Percentiles rank a stretch among this genome's conserved stretches.
These are phyloP conservation scores for Penicillium verrucosum DNA, from an alignment of 2,329 filamentous ascomycete genomes.

Conservation along the genomic window DNA sequence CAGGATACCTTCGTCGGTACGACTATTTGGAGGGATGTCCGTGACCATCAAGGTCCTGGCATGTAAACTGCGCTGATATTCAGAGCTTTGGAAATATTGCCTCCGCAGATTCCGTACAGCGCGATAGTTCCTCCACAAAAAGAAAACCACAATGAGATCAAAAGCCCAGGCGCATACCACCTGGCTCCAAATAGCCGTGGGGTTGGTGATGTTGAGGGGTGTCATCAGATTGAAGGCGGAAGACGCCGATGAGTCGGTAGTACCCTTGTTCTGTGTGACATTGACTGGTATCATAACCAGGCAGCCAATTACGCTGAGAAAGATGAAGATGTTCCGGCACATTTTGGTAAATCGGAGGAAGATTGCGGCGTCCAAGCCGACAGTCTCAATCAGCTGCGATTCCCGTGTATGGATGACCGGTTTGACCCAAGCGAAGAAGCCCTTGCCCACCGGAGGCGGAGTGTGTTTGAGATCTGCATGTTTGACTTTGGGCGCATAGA, in stretches of 20 bases:
- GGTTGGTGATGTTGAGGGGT: slow-evolving; percentile 46
- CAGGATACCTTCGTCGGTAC: slow-evolving; percentile 82
- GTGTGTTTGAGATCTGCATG: slow-evolving; percentile 87
- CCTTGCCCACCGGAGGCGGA: slow-evolving; percentile 79
- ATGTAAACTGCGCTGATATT: slow-evolving; percentile 85
- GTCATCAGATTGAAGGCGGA: slow-evolving; percentile 48
- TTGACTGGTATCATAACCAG: slow-evolving; percentile 80
- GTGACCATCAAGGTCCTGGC: slow-evolving; percentile 68
- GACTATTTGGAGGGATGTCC: slow-evolving; percentile 73
- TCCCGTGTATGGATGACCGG: slow-evolving; percentile 78
- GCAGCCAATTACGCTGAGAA: slow-evolving; percentile 69
- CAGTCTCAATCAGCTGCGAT: slow-evolving; percentile 69
- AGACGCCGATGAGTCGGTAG: slow-evolving; percentile 18
- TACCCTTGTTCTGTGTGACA: slow-evolving; percentile 50
- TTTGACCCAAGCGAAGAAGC: slow-evolving; percentile 81
- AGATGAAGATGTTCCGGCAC: slow-evolving; percentile 84
- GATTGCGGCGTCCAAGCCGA: slow-evolving; percentile 86
- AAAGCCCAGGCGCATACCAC: slow-evolving; percentile 62
- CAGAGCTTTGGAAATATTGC: slow-evolving; percentile 76
- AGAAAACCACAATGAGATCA: slow-evolving; percentile 71
- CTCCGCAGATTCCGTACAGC: slow-evolving; percentile 68
- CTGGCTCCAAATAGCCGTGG: slow-evolving; percentile 56
- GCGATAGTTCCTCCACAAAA: slow-evolving; percentile 88
- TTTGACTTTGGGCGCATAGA: slow-evolving; percentile 92
- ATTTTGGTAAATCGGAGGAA: slow-evolving; percentile 87